Base-by-base conservation (phyloP, 208 protist species). In the Wallacemonas sp. region DNA sequence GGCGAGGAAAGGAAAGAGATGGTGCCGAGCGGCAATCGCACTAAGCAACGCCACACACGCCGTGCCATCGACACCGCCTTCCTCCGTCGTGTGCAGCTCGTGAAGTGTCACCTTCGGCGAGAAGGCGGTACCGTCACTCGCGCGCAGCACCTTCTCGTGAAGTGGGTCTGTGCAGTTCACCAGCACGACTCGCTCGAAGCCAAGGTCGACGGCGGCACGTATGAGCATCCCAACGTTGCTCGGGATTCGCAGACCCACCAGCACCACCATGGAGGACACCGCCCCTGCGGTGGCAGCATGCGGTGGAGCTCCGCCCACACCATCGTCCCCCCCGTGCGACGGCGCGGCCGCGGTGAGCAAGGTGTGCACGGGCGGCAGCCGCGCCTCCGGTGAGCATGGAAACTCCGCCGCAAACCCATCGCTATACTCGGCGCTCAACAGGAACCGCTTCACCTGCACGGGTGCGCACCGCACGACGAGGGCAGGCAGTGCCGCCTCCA, bases 321-420 rank as follows among this genome's bases (percentile, higher is more conserved):
- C 29, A 22, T 41, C 22, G 57, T 21, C 26, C 12, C 46, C 15
- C 27, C 9, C 15, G 54, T 19, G 12, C n/a, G n/a, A 30, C 15
- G 17, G 32, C 17, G 21, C 42, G 44, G 17, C 33, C 33, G 32
- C 46, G 3, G n/a, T 5, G n/a, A 57, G 45, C 50, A 52, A 26
- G 12, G 63, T 8, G 10, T 53, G n/a, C 13, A 57, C 32, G 3
- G 50, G 50, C 10, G 50, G 50, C 8, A 57, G 50, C 15, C 50
- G 50, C 15, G 55, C 46, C 33, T 62, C 22, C 13, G 57, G 24
- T 3, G 30, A 2, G 36, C 57, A 73, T 22, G 86, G 84, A 65
- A 95, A 95, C 68, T 91, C 85, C 9, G 89, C 89, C 26, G 89
- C 89, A 65, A 75, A 91, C 36, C 85, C 85, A 50, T 91, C 85